Conservation (phyloP, 129 eudicot genomes). For the Pulicaria dysenterica region DNA sequence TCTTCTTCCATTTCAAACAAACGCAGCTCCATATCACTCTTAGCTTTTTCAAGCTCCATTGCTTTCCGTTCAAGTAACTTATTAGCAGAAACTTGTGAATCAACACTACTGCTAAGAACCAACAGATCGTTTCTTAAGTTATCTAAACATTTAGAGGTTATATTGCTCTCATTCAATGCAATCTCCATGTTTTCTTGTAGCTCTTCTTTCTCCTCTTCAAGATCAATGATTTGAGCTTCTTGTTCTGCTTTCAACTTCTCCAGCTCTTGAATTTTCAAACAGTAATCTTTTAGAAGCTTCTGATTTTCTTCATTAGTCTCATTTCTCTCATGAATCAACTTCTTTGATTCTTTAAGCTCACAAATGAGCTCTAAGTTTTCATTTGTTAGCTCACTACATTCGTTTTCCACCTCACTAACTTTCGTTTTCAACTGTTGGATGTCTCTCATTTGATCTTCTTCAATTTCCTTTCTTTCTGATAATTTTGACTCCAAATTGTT, state of each 20-base stretch:
- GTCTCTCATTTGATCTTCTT: conserved; percentile 47
- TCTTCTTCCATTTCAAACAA: conserved; percentile 56
- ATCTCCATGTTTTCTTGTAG: conserved; percentile 57
- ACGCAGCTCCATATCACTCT: conserved; percentile 45
- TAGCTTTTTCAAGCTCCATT: conserved; percentile 48
- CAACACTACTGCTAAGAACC: conserved; percentile 52
- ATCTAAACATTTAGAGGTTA: conserved; percentile 61
- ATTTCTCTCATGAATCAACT: conserved; percentile 40
- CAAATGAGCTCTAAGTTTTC: conserved; percentile 65
- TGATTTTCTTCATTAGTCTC: conserved; percentile 41
- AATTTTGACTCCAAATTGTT: conserved; percentile 52
- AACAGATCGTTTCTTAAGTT: conserved; percentile 49
- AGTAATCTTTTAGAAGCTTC: conserved; percentile 44
- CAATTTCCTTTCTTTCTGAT: conserved; percentile 33
- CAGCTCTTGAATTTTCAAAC: conserved; percentile 40
- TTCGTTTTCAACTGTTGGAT: conserved; percentile 46
- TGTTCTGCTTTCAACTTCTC: conserved; percentile 48
- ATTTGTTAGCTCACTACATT: conserved; percentile 63
- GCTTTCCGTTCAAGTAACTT: conserved; percentile 48
- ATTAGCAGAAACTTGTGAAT: conserved; percentile 65
- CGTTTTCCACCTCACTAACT: conserved; percentile 61
- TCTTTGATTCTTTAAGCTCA: conserved; percentile 61
- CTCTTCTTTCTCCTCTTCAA: conserved; percentile 47
- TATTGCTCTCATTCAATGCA: conserved; percentile 49
- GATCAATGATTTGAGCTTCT: conserved; percentile 40